These are phyloP conservation scores for Coniochaeta hoffmannii DNA, from an alignment of 2,329 filamentous ascomycete species.

Conservation along the genomic window DNA sequence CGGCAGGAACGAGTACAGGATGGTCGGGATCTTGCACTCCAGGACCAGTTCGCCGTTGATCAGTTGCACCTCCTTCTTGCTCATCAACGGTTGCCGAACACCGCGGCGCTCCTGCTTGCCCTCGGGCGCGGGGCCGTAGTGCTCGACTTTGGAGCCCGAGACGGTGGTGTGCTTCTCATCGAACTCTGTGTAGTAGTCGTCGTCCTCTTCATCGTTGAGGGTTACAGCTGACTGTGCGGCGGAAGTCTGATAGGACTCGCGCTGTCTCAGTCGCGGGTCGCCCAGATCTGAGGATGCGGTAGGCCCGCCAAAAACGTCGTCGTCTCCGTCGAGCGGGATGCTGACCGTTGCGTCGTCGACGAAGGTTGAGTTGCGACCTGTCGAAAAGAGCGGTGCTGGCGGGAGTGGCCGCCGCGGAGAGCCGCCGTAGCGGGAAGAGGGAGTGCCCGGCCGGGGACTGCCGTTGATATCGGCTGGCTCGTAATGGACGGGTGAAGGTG, in stretches of 20 bases:
- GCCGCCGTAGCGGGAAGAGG: conserved; percentile 80
- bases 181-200: conserved; percentile 14
- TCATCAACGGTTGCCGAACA: conserved; percentile 78
- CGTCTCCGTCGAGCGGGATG: conserved; percentile 59
- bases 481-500: conserved; percentile 64
- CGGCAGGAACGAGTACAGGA: conserved; percentile 93
- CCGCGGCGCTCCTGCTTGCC: conserved; percentile 84
- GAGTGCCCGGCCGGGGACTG: conserved; percentile 81
- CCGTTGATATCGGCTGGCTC: conserved; percentile 87
- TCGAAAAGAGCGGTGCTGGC: conserved; percentile 67
- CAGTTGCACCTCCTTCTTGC: conserved; percentile 87
- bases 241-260: conserved; percentile 48
- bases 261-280: conserved; percentile 31
- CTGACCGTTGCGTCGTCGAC: conserved; percentile 63
- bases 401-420: conserved; percentile 83
- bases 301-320: conserved; percentile 66
- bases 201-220: conserved; percentile 36
- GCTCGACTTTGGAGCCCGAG: conserved; percentile 55
- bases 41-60: conserved; percentile 97
- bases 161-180: conserved; percentile 1
- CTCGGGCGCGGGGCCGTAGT: conserved; percentile 81
- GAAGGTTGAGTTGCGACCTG: conserved; percentile 43
- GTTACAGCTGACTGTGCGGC: conserved; percentile 40
- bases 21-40: conserved; percentile 98
- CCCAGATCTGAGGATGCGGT: conserved; percentile 35